Evolutionary conservation across 441 rosid species (phyloP), one percentile per base, ranked within the genome.

Genomic region (Jatropha podagrica): DNA sequence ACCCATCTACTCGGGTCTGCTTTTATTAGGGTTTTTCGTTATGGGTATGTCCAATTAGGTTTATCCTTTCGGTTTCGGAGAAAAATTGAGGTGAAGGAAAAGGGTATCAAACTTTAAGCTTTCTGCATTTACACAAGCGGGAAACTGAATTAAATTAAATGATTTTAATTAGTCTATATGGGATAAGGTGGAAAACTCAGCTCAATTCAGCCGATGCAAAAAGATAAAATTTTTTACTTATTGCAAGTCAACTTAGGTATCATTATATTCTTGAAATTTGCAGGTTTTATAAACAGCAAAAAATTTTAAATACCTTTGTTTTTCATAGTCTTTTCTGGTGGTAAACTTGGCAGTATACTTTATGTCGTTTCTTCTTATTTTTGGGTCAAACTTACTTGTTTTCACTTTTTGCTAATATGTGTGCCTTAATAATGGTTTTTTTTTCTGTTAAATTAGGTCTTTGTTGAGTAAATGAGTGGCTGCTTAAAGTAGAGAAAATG

Each of bases 401-500:
- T 58, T 56, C 69, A 7, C 58, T 26, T 58, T 23, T 40, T 40
- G 66, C 20, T 69, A 18, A 63, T 23, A 37, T 60, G 17, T 62
- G 13, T 71, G 27, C 74, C 67, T 48, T 74, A 56, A 55, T 80
- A 44, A 51, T 73, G 32, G 23, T 23, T 23, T 81, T 56, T 38
- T 40, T 82, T 48, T 78, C 68, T 79, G 23, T 75, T 73, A 77
- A 79, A 81, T 67, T 78, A 85, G 83, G 90, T 77, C 71, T 23
- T 78, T 76, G 69, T 77, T 69, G 85, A 82, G 84, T 92, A 86
- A 78, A 90, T 94, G 97, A 83, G 80, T 74, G 64, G 84, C 82
- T 81, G 88, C 87, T 83, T 83, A 48, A 82, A 85, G 79, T 83
- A 85, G 81, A 78, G 89, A 90, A 78, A 81, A 95, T 93, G 98